Evolutionary conservation across 2,329 filamentous ascomycete genomes (phyloP).

Genomic region (Myriosclerotinia scirpicola): DNA sequence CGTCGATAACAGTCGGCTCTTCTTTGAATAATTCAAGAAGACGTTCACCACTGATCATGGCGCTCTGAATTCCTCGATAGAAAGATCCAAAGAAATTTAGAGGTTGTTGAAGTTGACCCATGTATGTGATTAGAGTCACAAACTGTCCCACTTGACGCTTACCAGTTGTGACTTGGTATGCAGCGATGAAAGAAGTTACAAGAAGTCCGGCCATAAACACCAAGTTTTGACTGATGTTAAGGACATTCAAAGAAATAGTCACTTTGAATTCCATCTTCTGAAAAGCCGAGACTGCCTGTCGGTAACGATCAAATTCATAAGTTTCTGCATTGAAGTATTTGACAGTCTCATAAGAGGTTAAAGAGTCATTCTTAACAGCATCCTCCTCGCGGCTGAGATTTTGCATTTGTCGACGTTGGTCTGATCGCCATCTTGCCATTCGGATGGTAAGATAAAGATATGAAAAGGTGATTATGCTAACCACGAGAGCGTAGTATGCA

Average conservation of each 20-base stretch:
- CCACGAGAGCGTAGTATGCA: slow-evolving; percentile 84
- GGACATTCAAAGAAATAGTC: slow-evolving; percentile 71
- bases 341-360: slow-evolving; percentile 96
- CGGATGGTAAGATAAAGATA: slow-evolving; percentile 96
- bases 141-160: slow-evolving; percentile 68
- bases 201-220: slow-evolving; percentile 78
- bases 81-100: slow-evolving; percentile 92
- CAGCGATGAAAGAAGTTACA: slow-evolving; percentile 69
- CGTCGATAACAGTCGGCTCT: slow-evolving; percentile 84
- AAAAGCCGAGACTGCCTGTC: slow-evolving; percentile 67
- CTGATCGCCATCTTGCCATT: slow-evolving; percentile 89
- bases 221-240: slow-evolving; percentile 79
- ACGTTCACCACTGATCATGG: slow-evolving; percentile 95
- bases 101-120: slow-evolving; percentile 76
- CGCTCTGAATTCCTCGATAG: slow-evolving; percentile 92
- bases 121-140: slow-evolving; percentile 71
- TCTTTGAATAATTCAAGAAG: slow-evolving; percentile 97
- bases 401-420: slow-evolving; percentile 89
- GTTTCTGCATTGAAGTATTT: slow-evolving; percentile 87
- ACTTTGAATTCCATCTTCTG: slow-evolving; percentile 76
- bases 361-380: slow-evolving; percentile 97
- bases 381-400: slow-evolving; percentile 94
- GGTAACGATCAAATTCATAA: slow-evolving; percentile 75
- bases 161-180: slow-evolving; percentile 72
- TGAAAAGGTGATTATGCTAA: slow-evolving; percentile 87